Percentiles rank a stretch among this genome's conserved stretches.
These are phyloP conservation scores for Kwoniella sp. DNA, from an alignment of 768 basidiomycete genomes.

Conservation along the genomic window DNA sequence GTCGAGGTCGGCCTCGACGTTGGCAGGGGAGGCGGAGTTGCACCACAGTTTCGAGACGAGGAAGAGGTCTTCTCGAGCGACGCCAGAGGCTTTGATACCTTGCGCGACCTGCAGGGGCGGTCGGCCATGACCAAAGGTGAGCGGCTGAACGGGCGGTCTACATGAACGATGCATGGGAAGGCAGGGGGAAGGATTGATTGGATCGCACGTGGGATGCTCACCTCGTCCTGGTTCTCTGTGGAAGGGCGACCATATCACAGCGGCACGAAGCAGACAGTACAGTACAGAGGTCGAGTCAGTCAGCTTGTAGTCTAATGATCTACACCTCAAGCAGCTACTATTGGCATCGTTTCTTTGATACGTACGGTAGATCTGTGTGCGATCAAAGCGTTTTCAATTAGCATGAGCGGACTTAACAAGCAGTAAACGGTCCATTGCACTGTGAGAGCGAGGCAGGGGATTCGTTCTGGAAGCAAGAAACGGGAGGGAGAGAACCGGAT, in stretches of 20 bases:
- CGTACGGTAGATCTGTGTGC: constrained; percentile 23
- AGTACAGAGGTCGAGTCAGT: not conserved
- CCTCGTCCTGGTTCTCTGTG: constrained; percentile 68
- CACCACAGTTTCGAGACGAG: constrained; percentile 71
- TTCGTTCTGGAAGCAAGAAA: no score
- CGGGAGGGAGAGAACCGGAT: not conserved
- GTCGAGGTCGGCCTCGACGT: constrained; percentile 75
- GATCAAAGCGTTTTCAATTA: not conserved
- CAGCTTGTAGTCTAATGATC: no score
- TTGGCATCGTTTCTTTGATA: not conserved
- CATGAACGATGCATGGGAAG: not conserved
- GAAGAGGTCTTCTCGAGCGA: constrained; percentile 75
- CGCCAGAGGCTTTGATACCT: constrained; percentile 68
- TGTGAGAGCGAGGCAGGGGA: no score
- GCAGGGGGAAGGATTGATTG: constrained; percentile 3
- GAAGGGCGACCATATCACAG: not conserved
- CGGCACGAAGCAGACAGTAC: not conserved
- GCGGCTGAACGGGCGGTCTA: not conserved
- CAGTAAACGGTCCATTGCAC: no score
- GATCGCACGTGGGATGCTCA: constrained; percentile 24
- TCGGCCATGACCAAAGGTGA: not conserved
- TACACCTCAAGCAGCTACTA: no score
- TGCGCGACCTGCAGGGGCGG: constrained; percentile 19
- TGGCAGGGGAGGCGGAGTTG: constrained; percentile 66
- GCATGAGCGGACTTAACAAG: no score